Conservation (phyloP, 768 basidiomycete genomes). For the Trametes meyenii region DNA sequence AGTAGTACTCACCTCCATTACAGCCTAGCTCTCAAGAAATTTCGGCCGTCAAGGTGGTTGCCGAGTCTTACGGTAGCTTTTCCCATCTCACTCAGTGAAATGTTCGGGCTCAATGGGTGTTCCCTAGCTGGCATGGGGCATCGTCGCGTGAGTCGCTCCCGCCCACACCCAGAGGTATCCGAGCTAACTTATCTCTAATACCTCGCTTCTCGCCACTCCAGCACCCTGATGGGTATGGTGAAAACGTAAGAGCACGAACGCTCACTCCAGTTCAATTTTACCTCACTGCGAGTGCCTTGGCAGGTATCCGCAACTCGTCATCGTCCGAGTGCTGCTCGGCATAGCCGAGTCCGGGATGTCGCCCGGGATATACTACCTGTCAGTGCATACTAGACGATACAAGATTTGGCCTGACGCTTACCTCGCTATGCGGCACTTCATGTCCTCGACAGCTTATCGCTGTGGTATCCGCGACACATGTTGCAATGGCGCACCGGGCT, state of each 20-base stretch:
- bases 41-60: conserved; percentile 71
- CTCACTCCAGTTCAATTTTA: neutral
- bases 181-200: neutral
- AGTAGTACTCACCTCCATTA: too few species aligned
- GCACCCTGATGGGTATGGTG: conserved; percentile 69
- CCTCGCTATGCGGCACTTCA: neutral
- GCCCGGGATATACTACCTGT: conserved; percentile 77
- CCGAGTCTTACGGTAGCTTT: conserved; percentile 63
- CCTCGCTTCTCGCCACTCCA: conserved; percentile 24
- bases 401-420: neutral
- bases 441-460: conserved; percentile 18
- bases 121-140: conserved; percentile 61
- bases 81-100: neutral
- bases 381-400: conserved; percentile 21
- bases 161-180: neutral
- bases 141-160: conserved; percentile 49
- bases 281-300: neutral
- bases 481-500: conserved; percentile 29
- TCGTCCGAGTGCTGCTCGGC: conserved; percentile 60
- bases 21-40: conserved; percentile 57
- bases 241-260: conserved; percentile 46
- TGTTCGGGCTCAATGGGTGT: neutral
- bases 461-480: conserved; percentile 33
- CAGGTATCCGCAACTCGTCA: conserved; percentile 65
- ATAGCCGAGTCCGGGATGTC: conserved; percentile 70